Base-by-base conservation (phyloP, 108 stramenopile species). In the Craspedostauros australis region DNA sequence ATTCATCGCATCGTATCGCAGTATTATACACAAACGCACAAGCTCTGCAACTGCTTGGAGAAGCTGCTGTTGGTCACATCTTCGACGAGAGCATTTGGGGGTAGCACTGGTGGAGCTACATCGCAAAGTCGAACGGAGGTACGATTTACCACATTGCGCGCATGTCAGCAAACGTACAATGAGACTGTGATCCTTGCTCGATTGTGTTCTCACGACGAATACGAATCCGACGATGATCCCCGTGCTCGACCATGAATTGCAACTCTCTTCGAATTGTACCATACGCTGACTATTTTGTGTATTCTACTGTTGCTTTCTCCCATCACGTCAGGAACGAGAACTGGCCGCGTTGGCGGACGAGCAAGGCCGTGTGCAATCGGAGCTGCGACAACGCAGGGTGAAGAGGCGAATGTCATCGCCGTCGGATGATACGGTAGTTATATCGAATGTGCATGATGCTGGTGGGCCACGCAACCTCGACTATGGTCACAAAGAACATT, bases 11-110 rank as follows among this genome's bases (percentile, higher is more conserved):
- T 45, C 18, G n/a, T 4, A 4, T 57, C 16, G 24, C 28, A 64
- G 60, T 79, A 75, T 46, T 79, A 79, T 37, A 71, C 70, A 2
- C 77, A 79, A 57, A 79, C 77, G 5, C 77, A 79, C 46, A 79
- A 79, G 52, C 56, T 79, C 15, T 79, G 77, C 61, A 79, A 79
- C 38, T 72, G 67, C 41, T 59, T 79, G 57, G 77, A 79, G 57
- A 79, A 79, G 50, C 62, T 79, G 9, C 39, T 75, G 0, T 36
- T 79, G 33, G 73, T 79, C 1, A 71, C 64, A 14, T 67, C 77
- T 19, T 60, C 77, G 4, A 38, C 57, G 4, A 40, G 28, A 19
- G 64, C 73, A 29, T 79, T 79, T 60, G 77, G 77, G 16, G 77
- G 77, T 0, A 68, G 57, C 40, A 60, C 53, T 4, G 77, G 77